phyloP scores from a whole-genome alignment of 225 moss, liverwort and hornwort genomes.

The Lunularia cruciata region DNA sequence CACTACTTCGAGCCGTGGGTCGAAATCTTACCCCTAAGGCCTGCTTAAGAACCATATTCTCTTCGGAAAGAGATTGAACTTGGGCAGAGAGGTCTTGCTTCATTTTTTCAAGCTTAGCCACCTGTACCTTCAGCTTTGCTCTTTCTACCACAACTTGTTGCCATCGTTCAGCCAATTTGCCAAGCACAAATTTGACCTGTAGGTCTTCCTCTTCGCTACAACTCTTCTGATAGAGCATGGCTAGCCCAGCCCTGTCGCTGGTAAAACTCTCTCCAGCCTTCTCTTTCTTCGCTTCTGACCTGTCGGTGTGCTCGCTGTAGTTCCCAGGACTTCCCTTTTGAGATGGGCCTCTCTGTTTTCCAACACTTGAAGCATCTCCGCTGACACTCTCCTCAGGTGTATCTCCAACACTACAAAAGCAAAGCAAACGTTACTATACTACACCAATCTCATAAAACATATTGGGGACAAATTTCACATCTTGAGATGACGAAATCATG shows the following conservation, averaged over 20 bases:
- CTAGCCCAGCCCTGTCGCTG: conserved; percentile 57
- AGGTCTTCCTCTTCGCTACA: conserved; percentile 84
- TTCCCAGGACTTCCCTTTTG: conserved; percentile 47
- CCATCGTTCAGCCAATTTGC: conserved; percentile 93
- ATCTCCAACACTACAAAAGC: conserved; percentile 46
- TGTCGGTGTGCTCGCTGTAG: conserved; percentile 31
- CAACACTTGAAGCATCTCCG: conserved; percentile 44
- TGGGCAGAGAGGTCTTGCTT: conserved; percentile 80
- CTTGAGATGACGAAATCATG: too few relatives aligned
- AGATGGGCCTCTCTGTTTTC: conserved; percentile 50
- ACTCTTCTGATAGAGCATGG: conserved; percentile 57
- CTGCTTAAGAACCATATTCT: conserved; percentile 83
- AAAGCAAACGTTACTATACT: background rate
- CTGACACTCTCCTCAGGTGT: conserved; percentile 53
- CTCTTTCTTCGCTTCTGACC: conserved; percentile 35
- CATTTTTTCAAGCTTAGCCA: conserved; percentile 75
- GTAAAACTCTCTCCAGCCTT: conserved; percentile 57
- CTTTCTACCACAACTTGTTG: conserved; percentile 97
- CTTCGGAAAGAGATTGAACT: conserved; percentile 65
- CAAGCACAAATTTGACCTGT: conserved; percentile 88
- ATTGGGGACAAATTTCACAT: too few relatives aligned
- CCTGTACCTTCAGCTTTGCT: conserved; percentile 86
- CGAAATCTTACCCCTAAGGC: conserved; percentile 53
- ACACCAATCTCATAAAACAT: too few relatives aligned
- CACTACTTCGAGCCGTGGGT: conserved; percentile 46